phyloP scores from a whole-genome alignment of 2,329 filamentous ascomycete genomes.

The Exophiala dermatitidis region DNA sequence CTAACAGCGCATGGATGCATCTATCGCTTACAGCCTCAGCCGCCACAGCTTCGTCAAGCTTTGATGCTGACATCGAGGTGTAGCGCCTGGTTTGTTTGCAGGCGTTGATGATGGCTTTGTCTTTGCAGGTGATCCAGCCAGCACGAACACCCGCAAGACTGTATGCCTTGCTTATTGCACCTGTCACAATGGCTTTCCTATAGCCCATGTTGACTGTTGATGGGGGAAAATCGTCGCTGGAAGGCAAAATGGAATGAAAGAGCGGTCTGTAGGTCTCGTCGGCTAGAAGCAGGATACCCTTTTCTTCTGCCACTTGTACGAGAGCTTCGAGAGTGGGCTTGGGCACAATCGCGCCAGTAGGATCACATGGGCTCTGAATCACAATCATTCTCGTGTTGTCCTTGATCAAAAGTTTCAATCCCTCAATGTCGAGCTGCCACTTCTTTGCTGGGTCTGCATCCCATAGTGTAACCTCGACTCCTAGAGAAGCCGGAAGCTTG shows the following conservation, averaged over 20 bases:
- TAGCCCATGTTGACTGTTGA: constrained; percentile 68
- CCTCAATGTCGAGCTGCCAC: constrained; percentile 60
- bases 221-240: constrained; percentile 52
- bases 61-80: constrained; percentile 79
- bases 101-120: constrained; percentile 53
- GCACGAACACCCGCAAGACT: constrained; percentile 72
- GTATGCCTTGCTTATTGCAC: constrained; percentile 81
- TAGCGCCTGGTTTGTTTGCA: constrained; percentile 66
- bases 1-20: constrained; percentile 57
- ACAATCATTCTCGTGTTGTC: constrained; percentile 51
- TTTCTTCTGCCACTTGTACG: constrained; percentile 55
- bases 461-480: constrained; percentile 73
- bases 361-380: constrained; percentile 74
- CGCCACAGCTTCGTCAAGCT: constrained; percentile 71
- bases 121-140: constrained; percentile 72
- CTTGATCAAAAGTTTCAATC: constrained; percentile 56
- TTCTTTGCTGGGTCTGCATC: constrained; percentile 56
- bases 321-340: constrained; percentile 54
- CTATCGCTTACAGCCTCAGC: constrained; percentile 61
- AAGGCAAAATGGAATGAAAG: constrained; percentile 60
- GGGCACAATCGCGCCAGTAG: constrained; percentile 65
- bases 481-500: constrained; percentile 63
- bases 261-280: constrained; percentile 82
- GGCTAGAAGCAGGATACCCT: constrained; percentile 59
- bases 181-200: constrained; percentile 61